Percentiles rank a stretch among this genome's conserved stretches.
Conservation (phyloP, 2,329 filamentous ascomycete genomes). For the Neoascochyta sp. region DNA sequence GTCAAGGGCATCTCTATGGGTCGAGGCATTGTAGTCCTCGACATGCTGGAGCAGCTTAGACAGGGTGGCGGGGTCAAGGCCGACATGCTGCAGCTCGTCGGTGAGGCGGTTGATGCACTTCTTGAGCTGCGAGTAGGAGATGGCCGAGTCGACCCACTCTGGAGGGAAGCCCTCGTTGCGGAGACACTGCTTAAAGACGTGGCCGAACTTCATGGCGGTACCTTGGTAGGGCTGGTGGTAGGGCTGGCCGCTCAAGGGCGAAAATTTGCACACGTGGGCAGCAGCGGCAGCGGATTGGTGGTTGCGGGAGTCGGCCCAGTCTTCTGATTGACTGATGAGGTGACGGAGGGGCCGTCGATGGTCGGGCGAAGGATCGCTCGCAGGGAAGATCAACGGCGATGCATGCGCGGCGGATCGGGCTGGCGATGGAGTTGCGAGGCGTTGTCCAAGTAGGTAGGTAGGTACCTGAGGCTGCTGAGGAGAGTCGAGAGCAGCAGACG, state of each 20-base stretch:
- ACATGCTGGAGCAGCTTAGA: conserved; percentile 57
- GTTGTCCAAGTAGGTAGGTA: too few species aligned
- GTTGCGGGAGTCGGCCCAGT: too few species aligned
- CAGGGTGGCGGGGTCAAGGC: conserved; percentile 68
- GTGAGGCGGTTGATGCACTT: conserved; percentile 83
- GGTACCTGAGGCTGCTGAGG: too few species aligned
- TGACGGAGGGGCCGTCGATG: too few species aligned
- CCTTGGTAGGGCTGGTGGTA: conserved; percentile 12
- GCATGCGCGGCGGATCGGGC: too few species aligned
- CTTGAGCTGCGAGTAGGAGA: conserved; percentile 81
- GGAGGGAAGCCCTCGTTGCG: conserved; percentile 69
- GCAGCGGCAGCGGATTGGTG: conserved; percentile 10
- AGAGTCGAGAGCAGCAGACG: too few species aligned
- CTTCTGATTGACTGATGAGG: too few species aligned
- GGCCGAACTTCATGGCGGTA: conserved; percentile 76
- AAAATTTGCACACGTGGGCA: conserved; percentile 30
- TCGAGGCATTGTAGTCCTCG: conserved; percentile 34
- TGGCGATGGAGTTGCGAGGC: too few species aligned
- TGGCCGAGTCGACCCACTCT: conserved; percentile 68
- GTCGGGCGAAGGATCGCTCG: too few species aligned
- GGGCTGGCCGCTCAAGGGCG: conserved; percentile 21
- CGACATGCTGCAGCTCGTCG: conserved; percentile 65
- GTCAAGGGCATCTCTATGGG: conserved; percentile 18
- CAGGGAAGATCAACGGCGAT: too few species aligned
- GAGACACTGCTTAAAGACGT: conserved; percentile 68